Evolutionary conservation across 139 green algal species (phyloP).

Genomic region (Picochlorum costavermella): DNA sequence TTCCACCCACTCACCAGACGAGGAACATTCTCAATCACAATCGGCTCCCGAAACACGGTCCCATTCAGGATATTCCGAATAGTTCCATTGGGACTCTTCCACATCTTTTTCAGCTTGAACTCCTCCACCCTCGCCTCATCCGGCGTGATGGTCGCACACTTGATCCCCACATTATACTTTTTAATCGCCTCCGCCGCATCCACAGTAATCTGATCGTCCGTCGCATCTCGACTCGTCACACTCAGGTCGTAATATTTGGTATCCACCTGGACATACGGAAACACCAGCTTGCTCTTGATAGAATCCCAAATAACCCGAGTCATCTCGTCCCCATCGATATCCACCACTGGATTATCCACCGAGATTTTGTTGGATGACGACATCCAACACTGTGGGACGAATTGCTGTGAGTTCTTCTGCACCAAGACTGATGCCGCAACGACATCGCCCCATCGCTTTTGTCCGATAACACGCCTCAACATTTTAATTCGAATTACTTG

Average conservation of each 20-base stretch:
- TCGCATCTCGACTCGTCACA: conserved; percentile 67
- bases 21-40: conserved; percentile 89
- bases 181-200: conserved; percentile 78
- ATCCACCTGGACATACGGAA: conserved; percentile 88
- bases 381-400: neutral
- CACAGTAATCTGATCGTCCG: conserved; percentile 77
- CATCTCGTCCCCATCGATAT: conserved; percentile 95
- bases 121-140: conserved; percentile 92
- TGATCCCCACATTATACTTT: conserved; percentile 88
- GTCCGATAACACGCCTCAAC: too few relatives aligned
- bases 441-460: too few relatives aligned
- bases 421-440: too few relatives aligned
- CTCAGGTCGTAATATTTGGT: conserved; percentile 92
- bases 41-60: conserved; percentile 93
- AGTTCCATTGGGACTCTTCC: conserved; percentile 85
- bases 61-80: conserved; percentile 57
- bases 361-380: conserved; percentile 55
- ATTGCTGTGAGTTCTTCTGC: too few relatives aligned
- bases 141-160: conserved; percentile 96
- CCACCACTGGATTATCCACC: conserved; percentile 84
- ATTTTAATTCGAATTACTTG: too few relatives aligned
- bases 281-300: conserved; percentile 93
- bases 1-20: conserved; percentile 86
- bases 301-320: conserved; percentile 87
- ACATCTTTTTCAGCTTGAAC: conserved; percentile 95